Conservation (phyloP, 768 basidiomycete genomes). For the Psilocybe cyanescens region DNA sequence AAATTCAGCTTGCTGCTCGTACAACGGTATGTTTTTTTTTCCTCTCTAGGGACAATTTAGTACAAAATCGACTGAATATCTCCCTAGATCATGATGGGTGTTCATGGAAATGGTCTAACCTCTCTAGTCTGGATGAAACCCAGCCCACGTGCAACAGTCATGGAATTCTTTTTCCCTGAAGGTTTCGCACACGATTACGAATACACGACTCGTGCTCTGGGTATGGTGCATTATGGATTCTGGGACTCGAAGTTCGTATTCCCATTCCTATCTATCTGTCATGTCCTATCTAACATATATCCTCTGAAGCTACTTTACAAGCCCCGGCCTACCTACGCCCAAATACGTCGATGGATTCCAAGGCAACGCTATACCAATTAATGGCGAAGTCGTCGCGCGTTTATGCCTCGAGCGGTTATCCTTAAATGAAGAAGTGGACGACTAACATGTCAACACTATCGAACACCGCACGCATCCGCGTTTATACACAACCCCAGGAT, state of each 20-base stretch:
- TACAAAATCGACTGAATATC: background rate
- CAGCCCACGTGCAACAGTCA: slow-evolving; percentile 79
- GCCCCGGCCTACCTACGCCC: slow-evolving; percentile 68
- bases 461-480: background rate
- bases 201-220: slow-evolving; percentile 78
- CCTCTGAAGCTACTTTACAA: slow-evolving; percentile 64
- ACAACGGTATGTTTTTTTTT: slow-evolving; percentile 67
- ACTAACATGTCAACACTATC: slow-evolving; percentile 33
- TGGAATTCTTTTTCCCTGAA: slow-evolving; percentile 87
- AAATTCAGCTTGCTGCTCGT: slow-evolving; percentile 77
- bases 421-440: slow-evolving; percentile 63
- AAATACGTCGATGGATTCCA: slow-evolving; percentile 89
- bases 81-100: slow-evolving; percentile 89
- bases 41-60: background rate
- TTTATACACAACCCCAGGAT: background rate
- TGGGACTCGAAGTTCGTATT: slow-evolving; percentile 69
- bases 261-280: too few species aligned
- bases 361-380: slow-evolving; percentile 83
- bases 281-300: background rate
- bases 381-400: slow-evolving; percentile 68
- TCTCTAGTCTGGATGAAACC: slow-evolving; percentile 93
- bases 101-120: slow-evolving; percentile 92
- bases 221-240: slow-evolving; percentile 84
- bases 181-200: slow-evolving; percentile 90
- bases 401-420: slow-evolving; percentile 61